Percentiles rank a stretch among this genome's conserved stretches.
Evolutionary conservation across 1,139 yeast species (phyloP).

Genomic region (Torulaspora pretoriensis): DNA sequence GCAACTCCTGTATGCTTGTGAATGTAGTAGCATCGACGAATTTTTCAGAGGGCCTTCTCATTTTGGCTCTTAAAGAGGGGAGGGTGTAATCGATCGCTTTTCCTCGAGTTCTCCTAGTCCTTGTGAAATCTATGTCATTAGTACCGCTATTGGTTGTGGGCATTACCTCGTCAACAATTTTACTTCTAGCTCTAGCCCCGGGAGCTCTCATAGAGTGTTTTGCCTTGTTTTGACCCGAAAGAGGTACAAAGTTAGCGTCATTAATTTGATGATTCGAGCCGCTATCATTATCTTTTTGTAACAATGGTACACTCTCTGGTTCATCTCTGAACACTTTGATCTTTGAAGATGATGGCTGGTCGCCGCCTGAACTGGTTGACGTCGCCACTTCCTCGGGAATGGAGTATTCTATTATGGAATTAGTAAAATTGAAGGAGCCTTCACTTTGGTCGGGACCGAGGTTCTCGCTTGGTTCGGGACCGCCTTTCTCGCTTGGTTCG

Average conservation of each 20-base stretch:
- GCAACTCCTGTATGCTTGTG: conserved; percentile 33
- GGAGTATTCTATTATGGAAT: conserved; percentile 33
- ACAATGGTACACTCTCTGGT: conserved; percentile 2
- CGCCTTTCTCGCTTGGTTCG: conserved; percentile 1
- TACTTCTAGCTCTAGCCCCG: conserved; percentile 30
- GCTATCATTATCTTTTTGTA: not conserved
- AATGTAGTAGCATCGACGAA: conserved; percentile 51
- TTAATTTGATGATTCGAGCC: not conserved
- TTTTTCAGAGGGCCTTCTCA: conserved; percentile 63
- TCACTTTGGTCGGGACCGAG: conserved; percentile 17
- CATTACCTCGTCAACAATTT: conserved; percentile 39
- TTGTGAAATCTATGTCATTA: conserved; percentile 21
- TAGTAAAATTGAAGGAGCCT: conserved; percentile 26
- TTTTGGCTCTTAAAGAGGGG: conserved; percentile 63
- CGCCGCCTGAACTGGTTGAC: conserved; percentile 7
- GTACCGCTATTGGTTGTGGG: conserved; percentile 30
- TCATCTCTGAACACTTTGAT: conserved; percentile 25
- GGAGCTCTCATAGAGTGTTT: conserved; percentile 37
- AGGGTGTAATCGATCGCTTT: conserved; percentile 62
- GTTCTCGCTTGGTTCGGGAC: conserved; percentile 2
- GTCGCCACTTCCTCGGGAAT: conserved; percentile 32
- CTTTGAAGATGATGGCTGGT: conserved; percentile 20
- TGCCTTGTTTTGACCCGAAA: conserved; percentile 22
- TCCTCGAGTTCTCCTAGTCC: conserved; percentile 44
- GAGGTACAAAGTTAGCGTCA: conserved; percentile 10